Conservation (phyloP, 2,329 filamentous ascomycete species). For the Teratosphaeria nubilosa region DNA sequence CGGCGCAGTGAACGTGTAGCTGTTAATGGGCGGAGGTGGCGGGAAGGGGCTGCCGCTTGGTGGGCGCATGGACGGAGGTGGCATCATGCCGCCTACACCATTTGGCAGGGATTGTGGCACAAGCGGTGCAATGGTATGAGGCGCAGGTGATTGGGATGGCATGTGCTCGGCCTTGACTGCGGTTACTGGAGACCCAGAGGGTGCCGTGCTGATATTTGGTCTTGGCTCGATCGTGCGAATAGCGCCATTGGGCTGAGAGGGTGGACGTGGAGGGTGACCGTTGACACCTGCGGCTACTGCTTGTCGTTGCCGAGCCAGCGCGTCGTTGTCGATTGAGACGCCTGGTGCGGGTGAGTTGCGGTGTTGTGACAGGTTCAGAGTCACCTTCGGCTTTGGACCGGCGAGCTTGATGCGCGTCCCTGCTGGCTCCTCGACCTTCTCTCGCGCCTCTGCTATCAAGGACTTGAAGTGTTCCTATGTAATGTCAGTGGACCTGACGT, state of each 20-base stretch:
- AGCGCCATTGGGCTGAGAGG: constrained; percentile 17
- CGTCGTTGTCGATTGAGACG: constrained; percentile 45
- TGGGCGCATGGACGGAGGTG: constrained; percentile 18
- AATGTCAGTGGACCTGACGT: constrained; percentile 5
- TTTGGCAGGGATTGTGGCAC: constrained; percentile 22
- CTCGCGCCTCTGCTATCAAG: constrained; percentile 61
- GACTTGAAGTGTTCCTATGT: constrained; percentile 56
- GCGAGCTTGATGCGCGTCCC: constrained; percentile 70
- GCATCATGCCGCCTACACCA: constrained; percentile 18
- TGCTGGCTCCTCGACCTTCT: constrained; percentile 57
- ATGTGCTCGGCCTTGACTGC: constrained; percentile 32
- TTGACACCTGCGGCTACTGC: constrained; percentile 41
- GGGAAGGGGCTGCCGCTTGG: constrained; percentile 20
- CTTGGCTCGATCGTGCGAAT: constrained; percentile 23
- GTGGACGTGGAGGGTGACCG: constrained; percentile 23
- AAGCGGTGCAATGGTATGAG: constrained; percentile 22
- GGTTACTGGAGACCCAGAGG: constrained; percentile 17
- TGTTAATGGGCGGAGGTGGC: constrained; percentile 16
- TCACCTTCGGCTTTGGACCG: constrained; percentile 33
- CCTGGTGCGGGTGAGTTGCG: constrained; percentile 30
- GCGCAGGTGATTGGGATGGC: constrained; percentile 33
- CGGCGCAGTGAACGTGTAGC: constrained; percentile 22
- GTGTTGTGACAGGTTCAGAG: constrained; percentile 27
- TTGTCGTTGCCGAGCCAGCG: constrained; percentile 43
- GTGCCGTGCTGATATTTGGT: constrained; percentile 30